phyloP scores from a whole-genome alignment of 2,329 filamentous ascomycete species.

The Xylariaceae sp. region DNA sequence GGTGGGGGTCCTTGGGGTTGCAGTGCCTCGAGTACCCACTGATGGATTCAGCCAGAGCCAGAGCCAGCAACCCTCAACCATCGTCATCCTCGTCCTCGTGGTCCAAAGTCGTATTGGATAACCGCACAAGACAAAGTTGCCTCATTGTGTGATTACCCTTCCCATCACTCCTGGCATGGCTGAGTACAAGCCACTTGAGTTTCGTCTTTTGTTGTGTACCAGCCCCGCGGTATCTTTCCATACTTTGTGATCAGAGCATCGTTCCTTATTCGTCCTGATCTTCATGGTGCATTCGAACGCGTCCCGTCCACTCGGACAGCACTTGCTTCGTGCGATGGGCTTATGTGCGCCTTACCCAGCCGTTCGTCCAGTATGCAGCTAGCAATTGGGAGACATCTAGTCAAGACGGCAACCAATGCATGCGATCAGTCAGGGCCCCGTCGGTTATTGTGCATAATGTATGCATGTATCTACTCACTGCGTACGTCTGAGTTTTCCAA shows the following conservation, averaged over 20 bases:
- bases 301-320: not conserved
- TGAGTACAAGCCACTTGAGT: no score
- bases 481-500: slow-evolving; percentile 23
- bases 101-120: no score
- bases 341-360: not conserved
- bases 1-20: slow-evolving; percentile 17
- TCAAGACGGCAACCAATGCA: slow-evolving; percentile 34
- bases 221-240: not conserved
- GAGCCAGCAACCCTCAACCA: slow-evolving; percentile 6
- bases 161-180: no score
- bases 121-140: slow-evolving; percentile 15
- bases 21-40: slow-evolving; percentile 14
- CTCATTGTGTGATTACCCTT: no score
- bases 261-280: no score
- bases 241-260: no score
- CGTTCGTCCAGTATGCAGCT: slow-evolving; percentile 17
- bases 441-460: slow-evolving; percentile 8
- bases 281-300: not conserved
- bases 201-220: not conserved
- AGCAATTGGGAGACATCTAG: slow-evolving; percentile 13
- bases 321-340: no score
- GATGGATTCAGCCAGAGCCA: slow-evolving; percentile 20
- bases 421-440: slow-evolving; percentile 31
- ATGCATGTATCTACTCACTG: slow-evolving; percentile 10
- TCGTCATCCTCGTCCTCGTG: slow-evolving; percentile 14